Percentiles rank a stretch among this genome's conserved stretches.
These are phyloP conservation scores for Clausena lansium DNA, from an alignment of 345 rosid genomes.

Conservation along the genomic window DNA sequence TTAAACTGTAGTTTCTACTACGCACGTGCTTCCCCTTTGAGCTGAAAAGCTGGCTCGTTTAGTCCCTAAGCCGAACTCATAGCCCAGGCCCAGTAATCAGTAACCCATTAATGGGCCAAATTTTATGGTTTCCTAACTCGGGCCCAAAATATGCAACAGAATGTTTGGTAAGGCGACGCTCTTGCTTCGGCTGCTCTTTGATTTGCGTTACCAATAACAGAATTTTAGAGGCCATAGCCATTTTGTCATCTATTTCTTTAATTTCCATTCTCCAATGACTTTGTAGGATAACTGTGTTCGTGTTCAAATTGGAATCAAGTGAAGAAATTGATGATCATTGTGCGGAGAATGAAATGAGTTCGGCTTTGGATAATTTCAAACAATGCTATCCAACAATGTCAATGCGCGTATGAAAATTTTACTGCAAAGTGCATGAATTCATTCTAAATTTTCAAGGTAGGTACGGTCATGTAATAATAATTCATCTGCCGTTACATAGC, in stretches of 20 bases:
- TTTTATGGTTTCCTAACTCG: not conserved
- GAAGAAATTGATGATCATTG: not conserved
- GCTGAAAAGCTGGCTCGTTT: not conserved
- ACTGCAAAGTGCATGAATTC: too few species aligned
- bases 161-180: too few species aligned
- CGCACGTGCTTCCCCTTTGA: not conserved
- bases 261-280: not conserved
- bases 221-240: too few species aligned
- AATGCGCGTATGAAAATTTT: not conserved
- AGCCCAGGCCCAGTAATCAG: not conserved
- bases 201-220: too few species aligned
- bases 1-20: not conserved
- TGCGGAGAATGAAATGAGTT: not conserved
- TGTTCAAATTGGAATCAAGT: not conserved
- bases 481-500: slow-evolving; percentile 14
- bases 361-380: not conserved
- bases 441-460: too few species aligned
- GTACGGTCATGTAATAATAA: not conserved
- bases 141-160: not conserved
- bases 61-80: not conserved
- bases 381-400: not conserved
- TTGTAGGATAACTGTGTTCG: not conserved
- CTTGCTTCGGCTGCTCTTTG: too few species aligned
- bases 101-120: not conserved
- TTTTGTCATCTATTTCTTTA: not conserved